These are phyloP conservation scores for Talaromyces sp. DNA, from an alignment of 2,329 filamentous ascomycete genomes.

Conservation along the genomic window DNA sequence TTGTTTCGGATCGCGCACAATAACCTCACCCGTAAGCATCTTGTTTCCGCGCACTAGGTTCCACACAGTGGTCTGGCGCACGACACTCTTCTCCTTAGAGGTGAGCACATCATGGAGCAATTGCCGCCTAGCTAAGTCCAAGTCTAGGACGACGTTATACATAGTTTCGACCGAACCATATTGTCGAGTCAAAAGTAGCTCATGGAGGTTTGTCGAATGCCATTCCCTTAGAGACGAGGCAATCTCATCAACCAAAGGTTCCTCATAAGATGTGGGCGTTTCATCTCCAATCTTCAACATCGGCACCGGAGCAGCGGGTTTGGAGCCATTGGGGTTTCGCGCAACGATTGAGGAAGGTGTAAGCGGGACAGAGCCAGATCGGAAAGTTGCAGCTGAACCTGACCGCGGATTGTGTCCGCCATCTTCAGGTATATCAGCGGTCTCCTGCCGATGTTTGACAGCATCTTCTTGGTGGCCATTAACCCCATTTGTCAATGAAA, in stretches of 20 bases:
- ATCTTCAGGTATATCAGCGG: constrained; percentile 12
- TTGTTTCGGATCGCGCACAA: constrained; percentile 83
- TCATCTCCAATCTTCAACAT: constrained; percentile 98
- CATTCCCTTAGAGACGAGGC: constrained; percentile 95
- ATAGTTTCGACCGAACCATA: constrained; percentile 80
- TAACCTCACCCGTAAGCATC: constrained; percentile 86
- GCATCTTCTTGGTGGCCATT: constrained; percentile 39
- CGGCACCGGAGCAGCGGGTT: constrained; percentile 87
- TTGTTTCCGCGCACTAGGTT: constrained; percentile 93
- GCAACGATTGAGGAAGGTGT: constrained; percentile 36
- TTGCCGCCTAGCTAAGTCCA: constrained; percentile 83
- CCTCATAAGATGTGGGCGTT: constrained; percentile 81
- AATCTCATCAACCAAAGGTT: constrained; percentile 95
- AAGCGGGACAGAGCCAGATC: constrained; percentile 34
- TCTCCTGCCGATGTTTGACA: constrained; percentile 4
- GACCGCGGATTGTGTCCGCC: constrained; percentile 30
- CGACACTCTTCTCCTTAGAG: constrained; percentile 70
- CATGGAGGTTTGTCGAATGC: constrained; percentile 96
- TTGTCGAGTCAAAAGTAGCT: constrained; percentile 77
- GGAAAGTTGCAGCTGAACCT: constrained; percentile 30
- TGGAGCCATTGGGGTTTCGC: constrained; percentile 63
- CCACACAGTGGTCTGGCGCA: constrained; percentile 93
- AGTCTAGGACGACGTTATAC: constrained; percentile 72
- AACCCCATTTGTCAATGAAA: constrained; percentile 35
- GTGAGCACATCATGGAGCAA: constrained; percentile 94